Conservation (phyloP, 345 rosid species). For the Gossypium turneri region DNA sequence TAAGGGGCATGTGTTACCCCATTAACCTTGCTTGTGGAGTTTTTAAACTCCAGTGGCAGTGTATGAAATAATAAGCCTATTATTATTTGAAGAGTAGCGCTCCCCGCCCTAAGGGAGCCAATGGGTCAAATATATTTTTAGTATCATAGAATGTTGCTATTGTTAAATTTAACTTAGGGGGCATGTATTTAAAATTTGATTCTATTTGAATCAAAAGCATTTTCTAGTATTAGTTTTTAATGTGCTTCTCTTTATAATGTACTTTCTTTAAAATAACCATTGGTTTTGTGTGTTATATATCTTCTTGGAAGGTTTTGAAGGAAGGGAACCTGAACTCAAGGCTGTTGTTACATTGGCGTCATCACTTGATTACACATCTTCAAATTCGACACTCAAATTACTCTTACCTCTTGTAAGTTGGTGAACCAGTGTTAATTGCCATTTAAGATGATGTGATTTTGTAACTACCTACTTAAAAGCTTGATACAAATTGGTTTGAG, state of each 20-base stretch:
- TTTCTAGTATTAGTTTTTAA: not conserved
- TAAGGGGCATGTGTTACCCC: not conserved
- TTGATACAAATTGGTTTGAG: conserved; percentile 4
- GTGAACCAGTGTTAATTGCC: conserved; percentile 3
- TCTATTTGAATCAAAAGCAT: not conserved
- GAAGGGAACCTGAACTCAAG: conserved; percentile 61
- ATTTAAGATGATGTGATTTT: conserved; percentile 9
- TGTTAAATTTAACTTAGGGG: not conserved
- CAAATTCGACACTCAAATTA: conserved; percentile 76
- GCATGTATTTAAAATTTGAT: not conserved
- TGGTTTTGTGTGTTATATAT: conserved; percentile 8
- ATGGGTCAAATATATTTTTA: too few species aligned
- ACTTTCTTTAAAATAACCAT: conserved; percentile 1
- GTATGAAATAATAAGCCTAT: not conserved
- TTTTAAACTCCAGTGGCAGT: not conserved
- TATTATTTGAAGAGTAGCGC: too few species aligned
- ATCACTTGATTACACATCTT: conserved; percentile 84
- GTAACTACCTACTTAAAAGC: conserved; percentile 5
- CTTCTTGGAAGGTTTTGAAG: conserved; percentile 58
- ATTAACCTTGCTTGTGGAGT: not conserved
- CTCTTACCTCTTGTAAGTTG: conserved; percentile 80
- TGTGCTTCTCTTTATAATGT: not conserved
- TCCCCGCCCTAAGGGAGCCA: too few species aligned
- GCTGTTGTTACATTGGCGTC: conserved; percentile 84
- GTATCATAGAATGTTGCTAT: not conserved